phyloP scores from a whole-genome alignment of 495 filamentous ascomycete species.

The Xylaria palmicola region DNA sequence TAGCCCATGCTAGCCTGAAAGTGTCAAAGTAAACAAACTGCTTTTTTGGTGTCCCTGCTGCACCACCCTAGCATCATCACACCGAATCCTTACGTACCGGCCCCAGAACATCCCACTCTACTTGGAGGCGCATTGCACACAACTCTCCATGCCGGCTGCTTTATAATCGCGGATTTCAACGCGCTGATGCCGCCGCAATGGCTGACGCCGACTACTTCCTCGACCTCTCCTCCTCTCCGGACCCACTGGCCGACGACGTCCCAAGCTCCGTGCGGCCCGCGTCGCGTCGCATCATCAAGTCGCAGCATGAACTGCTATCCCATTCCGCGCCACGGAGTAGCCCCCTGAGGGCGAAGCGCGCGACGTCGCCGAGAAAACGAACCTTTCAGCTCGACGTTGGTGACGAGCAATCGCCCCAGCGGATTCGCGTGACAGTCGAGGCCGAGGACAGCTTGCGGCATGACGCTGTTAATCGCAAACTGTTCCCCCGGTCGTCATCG shows the following conservation, averaged over 20 bases:
- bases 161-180: conserved; percentile 1
- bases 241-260: conserved; percentile 44
- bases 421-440: conserved; percentile 54
- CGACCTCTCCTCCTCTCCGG: conserved; percentile 49
- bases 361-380: conserved; percentile 48
- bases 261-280: conserved; percentile 29
- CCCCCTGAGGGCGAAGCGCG: conserved; percentile 18
- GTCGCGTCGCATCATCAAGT: conserved; percentile 30
- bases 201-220: conserved; percentile 27
- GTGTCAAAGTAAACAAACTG: conserved; percentile 36
- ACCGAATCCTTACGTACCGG: conserved; percentile 7
- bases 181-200: conserved; percentile 15
- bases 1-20: conserved; percentile 14
- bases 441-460: conserved; percentile 37
- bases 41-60: conserved; percentile 24
- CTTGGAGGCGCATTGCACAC: background rate
- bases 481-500: conserved; percentile 40
- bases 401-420: conserved; percentile 47
- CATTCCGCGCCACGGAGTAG: conserved; percentile 19
- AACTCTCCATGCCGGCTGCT: conserved; percentile 3
- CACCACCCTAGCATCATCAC: conserved; percentile 7
- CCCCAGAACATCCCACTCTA: background rate
- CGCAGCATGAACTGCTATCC: conserved; percentile 21
- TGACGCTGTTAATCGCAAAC: conserved; percentile 34
- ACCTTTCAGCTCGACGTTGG: conserved; percentile 56